phyloP scores from a whole-genome alignment of 495 filamentous ascomycete species.

The Penicillium soppii region DNA sequence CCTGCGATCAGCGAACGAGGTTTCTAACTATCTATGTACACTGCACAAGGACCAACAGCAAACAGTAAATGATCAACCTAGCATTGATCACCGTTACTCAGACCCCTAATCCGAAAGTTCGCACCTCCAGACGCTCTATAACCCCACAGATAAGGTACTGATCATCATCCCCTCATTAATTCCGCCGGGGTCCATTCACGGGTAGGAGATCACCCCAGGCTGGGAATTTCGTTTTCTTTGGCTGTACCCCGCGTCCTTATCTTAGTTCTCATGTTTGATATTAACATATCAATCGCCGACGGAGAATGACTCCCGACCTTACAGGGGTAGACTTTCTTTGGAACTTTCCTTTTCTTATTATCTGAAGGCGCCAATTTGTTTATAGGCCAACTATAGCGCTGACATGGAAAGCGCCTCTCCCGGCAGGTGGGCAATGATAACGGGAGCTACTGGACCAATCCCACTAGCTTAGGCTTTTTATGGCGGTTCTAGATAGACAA shows the following conservation, averaged over 20 bases:
- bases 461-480: not conserved
- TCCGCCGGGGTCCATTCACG: not conserved
- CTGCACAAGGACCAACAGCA: not conserved
- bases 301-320: not conserved
- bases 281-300: not conserved
- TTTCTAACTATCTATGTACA: not conserved
- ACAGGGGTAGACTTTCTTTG: not conserved
- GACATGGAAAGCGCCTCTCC: slow-evolving; percentile 24
- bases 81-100: not conserved
- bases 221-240: not conserved
- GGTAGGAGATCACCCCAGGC: not conserved
- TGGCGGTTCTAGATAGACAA: slow-evolving; percentile 1
- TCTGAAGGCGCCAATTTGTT: slow-evolving; percentile 2
- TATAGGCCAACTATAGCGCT: slow-evolving; percentile 12
- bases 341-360: not conserved
- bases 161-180: not conserved
- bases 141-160: not conserved
- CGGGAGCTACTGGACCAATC: not conserved
- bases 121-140: not conserved
- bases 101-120: not conserved
- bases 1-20: not conserved
- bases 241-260: slow-evolving; percentile 3
- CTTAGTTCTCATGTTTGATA: not conserved
- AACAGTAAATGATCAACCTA: slow-evolving; percentile 6
- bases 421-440: slow-evolving; percentile 15